Conservation (phyloP, 345 rosid species). For the Geranium brycei region DNA sequence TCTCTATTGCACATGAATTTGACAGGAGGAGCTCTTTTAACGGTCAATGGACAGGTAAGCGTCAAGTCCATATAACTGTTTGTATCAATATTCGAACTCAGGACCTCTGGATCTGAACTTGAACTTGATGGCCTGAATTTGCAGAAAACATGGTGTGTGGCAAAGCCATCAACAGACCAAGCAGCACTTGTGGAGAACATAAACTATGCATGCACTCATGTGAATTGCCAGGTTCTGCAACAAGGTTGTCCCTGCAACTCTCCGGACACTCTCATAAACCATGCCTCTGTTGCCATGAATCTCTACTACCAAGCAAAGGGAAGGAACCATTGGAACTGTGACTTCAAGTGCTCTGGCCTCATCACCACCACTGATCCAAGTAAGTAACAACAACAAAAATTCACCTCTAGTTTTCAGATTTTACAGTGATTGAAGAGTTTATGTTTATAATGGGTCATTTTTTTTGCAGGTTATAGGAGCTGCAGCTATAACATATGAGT, state of each 20-base stretch:
- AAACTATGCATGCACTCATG: too few species aligned
- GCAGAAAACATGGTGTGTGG: slow-evolving; percentile 62
- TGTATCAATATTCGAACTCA: too few species aligned
- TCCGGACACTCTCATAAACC: too few species aligned
- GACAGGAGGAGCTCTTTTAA: slow-evolving; percentile 21
- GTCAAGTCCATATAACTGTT: too few species aligned
- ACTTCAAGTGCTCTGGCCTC: slow-evolving; percentile 50
- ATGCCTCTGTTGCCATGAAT: too few species aligned
- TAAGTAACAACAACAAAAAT: slow-evolving; percentile 9
- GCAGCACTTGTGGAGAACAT: slow-evolving; percentile 17
- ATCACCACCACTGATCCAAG: slow-evolving; percentile 52
- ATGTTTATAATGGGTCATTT: neutral
- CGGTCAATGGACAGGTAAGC: slow-evolving; percentile 35
- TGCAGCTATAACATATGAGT: slow-evolving; percentile 22
- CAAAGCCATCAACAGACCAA: slow-evolving; percentile 56
- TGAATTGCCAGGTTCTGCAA: too few species aligned
- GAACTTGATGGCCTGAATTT: neutral
- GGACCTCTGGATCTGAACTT: too few species aligned
- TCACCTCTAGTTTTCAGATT: too few species aligned
- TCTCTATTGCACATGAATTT: too few species aligned
- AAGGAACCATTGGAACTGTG: slow-evolving; percentile 52
- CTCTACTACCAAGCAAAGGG: slow-evolving; percentile 28
- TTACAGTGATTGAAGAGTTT: neutral
- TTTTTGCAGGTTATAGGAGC: slow-evolving; percentile 37
- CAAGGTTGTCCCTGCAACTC: too few species aligned